Evolutionary conservation across 495 filamentous ascomycete genomes (phyloP).

Genomic region (Pseudevernia furfuracea): DNA sequence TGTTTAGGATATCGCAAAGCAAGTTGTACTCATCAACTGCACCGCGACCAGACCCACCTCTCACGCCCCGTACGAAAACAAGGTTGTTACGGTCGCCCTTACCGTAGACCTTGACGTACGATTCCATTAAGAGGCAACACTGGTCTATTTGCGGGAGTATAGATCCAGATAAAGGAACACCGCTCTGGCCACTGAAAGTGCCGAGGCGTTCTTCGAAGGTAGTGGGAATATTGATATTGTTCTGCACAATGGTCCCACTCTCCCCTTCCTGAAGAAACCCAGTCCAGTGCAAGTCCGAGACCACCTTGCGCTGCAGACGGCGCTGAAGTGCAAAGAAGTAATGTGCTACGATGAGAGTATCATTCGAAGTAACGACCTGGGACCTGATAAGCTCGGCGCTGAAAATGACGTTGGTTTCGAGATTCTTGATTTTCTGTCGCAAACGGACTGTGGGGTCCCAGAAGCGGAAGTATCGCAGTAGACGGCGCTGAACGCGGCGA

Average conservation of each 20-base stretch:
- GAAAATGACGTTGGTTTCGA: constrained; percentile 1
- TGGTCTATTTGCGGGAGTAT: constrained; percentile 10
- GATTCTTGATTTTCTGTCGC: constrained; percentile 3
- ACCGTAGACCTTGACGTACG: constrained; percentile 11
- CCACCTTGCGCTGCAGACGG: constrained; percentile 14
- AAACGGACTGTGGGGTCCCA: constrained; percentile 4
- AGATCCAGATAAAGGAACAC: constrained; percentile 2
- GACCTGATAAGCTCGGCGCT: neutral
- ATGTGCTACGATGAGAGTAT: constrained; percentile 11
- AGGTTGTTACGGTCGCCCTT: constrained; percentile 1
- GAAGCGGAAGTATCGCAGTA: constrained; percentile 9
- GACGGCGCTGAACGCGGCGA: constrained; percentile 11
- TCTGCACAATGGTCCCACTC: constrained; percentile 6
- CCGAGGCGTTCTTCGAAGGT: constrained; percentile 7
- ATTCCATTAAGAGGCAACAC: constrained; percentile 13
- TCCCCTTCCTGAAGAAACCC: constrained; percentile 5
- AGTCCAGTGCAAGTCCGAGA: neutral
- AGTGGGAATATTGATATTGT: constrained; percentile 11
- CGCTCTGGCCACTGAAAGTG: neutral
- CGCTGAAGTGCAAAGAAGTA: constrained; percentile 16
- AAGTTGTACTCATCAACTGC: constrained; percentile 15
- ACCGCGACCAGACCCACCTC: constrained; percentile 7
- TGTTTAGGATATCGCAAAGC: constrained; percentile 10
- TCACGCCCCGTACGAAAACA: neutral
- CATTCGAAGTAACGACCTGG: neutral